Evolutionary conservation across 139 green algal genomes (phyloP), one percentile per base, ranked within the genome.

Genomic region (Chlamydomonas sphaeroides): DNA sequence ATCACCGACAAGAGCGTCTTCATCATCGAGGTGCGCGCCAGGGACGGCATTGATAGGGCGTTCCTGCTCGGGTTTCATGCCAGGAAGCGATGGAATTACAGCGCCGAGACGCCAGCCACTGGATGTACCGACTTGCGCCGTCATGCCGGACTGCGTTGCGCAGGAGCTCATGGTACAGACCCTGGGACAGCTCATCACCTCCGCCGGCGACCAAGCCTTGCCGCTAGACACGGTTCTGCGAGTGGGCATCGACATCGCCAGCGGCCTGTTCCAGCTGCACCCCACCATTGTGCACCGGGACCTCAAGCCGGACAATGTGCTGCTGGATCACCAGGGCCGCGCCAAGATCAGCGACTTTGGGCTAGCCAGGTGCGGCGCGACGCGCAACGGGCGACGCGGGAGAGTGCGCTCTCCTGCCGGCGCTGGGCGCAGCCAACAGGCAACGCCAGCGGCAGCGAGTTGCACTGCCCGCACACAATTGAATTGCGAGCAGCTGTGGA

Each of bases 251-350:
- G 59, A 66, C 59, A 35, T 66, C 6, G 59, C 59, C 59, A 66
- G 8, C 15, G 65, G 65, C 20, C 65, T 70, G 23, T 94, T 98
- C 84, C 89, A 98, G 36, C 95, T 98, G 35, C 88, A 89, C 42
- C 72, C 72, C 48, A 91, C 88, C 30, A 90, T 95, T 42, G 89
- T 95, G 48, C 95, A 97, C 83, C 87, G 94, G 63, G 93, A 96
- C 85, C 78, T 96, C 39, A 96, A 95, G 81, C 93, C 79, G 2
- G 93, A 97, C 84, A 98, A 98, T 80, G 94, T 98, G 80, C 85
- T 98, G 51, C 84, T 98, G 36, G 69, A 78, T 8, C n/a, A 59
- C 36, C 41, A 26, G 6, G 77, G 66, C 11, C 23, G 59, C 6
- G 88, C 82, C 41, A 87, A 81, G 66, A 51, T 91, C 21, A 78